Evolutionary conservation across 768 basidiomycete genomes (phyloP), one percentile per base, ranked within the genome.

Genomic region (Rhizopogon vinicolor): DNA sequence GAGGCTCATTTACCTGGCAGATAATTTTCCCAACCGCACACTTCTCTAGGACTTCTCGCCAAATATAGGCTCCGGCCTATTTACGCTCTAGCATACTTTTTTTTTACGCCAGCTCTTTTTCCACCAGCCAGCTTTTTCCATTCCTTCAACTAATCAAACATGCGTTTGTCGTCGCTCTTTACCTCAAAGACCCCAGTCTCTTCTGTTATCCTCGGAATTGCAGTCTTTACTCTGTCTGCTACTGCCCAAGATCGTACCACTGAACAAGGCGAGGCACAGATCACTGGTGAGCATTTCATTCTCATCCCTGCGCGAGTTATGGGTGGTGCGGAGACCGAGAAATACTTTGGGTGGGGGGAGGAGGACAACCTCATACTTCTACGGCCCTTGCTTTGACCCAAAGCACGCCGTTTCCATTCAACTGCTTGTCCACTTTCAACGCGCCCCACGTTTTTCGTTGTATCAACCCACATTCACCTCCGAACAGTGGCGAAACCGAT

Each of bases 251-350:
- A 71, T 50, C 72, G 70, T 41, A 64, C 72, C 1, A 63, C 69
- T 1, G 73, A 74, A 51, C 64, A 65, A 12, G 68, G 64, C 18
- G 77, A 75, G 57, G 70, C 72, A 0, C 59, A 71, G n/a, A 74
- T 76, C n/a, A 60, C 63, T 48, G 68, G 77, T 75, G 41, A 44
- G 69, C 64, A 14, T 19, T 5, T 19, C 2, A 22, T 44, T 18
- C 7, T 33, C 18, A 14, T 45, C 41, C 18, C 6, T 37, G 12
- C 13, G 2, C 46, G 19, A 33, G 33, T 22, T 48, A 14, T 33
- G 5, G 46, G 33, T 13, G 18, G 13, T 14, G 7, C 7, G 12
- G 7, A 33, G 35, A 40, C 35, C 3, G 19, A 37, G 2, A 48
- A 7, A 14, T 16, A 22, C 19, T 7, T n/a, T 14, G 19, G 14